These are phyloP conservation scores for Podaxis mareebaensis DNA, from an alignment of 768 basidiomycete genomes.

Conservation along the genomic window DNA sequence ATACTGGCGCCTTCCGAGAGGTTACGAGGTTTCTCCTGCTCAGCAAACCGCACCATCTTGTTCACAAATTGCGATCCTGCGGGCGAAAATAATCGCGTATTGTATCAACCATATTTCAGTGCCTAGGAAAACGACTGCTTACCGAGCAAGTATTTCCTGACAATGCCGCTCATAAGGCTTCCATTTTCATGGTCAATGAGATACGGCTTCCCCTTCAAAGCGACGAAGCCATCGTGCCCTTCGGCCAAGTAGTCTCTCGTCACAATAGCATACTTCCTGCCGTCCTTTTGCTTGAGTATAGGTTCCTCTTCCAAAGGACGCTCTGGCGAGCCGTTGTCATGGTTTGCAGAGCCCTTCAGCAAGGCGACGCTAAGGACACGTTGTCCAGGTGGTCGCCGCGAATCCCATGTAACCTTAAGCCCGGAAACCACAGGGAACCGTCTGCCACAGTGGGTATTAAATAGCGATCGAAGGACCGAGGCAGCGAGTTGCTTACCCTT, in stretches of 20 bases:
- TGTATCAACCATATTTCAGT: not conserved
- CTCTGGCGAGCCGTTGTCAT: slow-evolving; percentile 23
- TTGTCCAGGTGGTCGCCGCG: slow-evolving; percentile 63
- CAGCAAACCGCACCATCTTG: slow-evolving; percentile 47
- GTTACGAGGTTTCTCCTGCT: slow-evolving; percentile 33
- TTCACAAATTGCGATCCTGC: slow-evolving; percentile 77
- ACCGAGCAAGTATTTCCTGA: slow-evolving; percentile 87
- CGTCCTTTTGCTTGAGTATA: slow-evolving; percentile 52
- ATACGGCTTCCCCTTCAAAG: slow-evolving; percentile 63
- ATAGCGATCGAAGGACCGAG: not conserved
- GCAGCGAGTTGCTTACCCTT: slow-evolving; percentile 56
- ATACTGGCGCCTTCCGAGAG: slow-evolving; percentile 41
- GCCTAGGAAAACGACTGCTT: slow-evolving; percentile 1
- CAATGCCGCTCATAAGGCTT: slow-evolving; percentile 72
- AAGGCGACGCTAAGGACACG: slow-evolving; percentile 77
- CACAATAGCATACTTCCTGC: slow-evolving; percentile 72
- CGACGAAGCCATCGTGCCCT: slow-evolving; percentile 80
- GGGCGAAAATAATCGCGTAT: slow-evolving; percentile 7
- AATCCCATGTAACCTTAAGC: slow-evolving; percentile 86
- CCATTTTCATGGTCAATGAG: slow-evolving; percentile 86
- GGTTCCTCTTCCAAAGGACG: slow-evolving; percentile 48
- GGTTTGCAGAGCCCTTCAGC: slow-evolving; percentile 39
- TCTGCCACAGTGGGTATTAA: slow-evolving; percentile 34
- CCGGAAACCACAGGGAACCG: slow-evolving; percentile 90
- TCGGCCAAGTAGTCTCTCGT: slow-evolving; percentile 86